phyloP scores from a whole-genome alignment of 495 filamentous ascomycete genomes.

The Neurospora sp. region DNA sequence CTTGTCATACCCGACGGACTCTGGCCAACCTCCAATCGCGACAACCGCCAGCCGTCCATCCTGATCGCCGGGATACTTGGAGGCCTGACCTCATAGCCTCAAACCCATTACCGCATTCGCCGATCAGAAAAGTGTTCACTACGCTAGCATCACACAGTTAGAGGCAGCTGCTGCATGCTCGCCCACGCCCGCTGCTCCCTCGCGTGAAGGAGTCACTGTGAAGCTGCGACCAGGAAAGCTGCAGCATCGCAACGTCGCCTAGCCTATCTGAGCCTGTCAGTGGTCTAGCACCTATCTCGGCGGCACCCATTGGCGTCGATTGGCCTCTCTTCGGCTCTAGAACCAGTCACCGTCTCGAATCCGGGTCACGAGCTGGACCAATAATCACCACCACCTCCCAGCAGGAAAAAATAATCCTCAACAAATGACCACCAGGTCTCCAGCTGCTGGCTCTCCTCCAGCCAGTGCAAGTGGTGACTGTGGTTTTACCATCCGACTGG shows the following conservation, averaged over 20 bases:
- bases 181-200: neutral
- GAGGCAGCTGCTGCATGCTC: neutral
- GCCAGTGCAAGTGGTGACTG: neutral
- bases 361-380: neutral
- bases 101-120: neutral
- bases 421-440: neutral
- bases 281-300: neutral
- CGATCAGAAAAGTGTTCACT: neutral
- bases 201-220: neutral
- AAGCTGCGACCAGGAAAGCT: neutral
- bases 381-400: neutral
- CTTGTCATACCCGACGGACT: neutral
- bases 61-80: neutral
- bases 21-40: neutral
- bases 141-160: neutral
- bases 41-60: neutral
- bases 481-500: neutral
- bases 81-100: neutral
- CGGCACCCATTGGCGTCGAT: neutral
- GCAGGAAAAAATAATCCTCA: neutral
- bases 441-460: neutral
- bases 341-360: neutral
- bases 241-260: neutral
- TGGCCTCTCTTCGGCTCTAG: neutral
- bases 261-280: neutral